A percentile compares a stretch with the other conserved stretches of the same genome.
These are phyloP conservation scores for Ustilago tritici DNA, from an alignment of 1,284 basidiomycete genomes.

Conservation along the genomic window DNA sequence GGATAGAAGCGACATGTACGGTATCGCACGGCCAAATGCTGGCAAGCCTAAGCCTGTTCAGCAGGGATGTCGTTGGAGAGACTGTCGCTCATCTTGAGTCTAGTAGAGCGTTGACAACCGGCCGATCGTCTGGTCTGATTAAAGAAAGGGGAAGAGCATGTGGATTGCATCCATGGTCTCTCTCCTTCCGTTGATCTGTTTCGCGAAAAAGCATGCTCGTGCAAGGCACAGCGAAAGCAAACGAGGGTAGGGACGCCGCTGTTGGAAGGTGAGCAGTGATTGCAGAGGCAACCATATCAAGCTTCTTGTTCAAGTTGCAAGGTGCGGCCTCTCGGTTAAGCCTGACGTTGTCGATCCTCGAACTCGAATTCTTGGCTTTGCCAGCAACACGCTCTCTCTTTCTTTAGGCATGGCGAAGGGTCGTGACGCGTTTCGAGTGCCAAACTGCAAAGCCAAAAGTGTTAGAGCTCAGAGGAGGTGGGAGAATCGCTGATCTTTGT, in stretches of 20 bases:
- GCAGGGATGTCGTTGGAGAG: too few species aligned
- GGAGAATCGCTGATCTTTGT: background rate
- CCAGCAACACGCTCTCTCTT: background rate
- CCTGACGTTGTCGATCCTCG: constrained; percentile 7
- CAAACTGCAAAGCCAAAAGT: background rate
- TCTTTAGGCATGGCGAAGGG: background rate
- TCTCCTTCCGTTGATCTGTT: too few species aligned
- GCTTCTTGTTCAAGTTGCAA: background rate
- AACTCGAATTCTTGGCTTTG: constrained; percentile 6
- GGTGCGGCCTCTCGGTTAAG: constrained; percentile 3
- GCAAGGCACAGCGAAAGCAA: background rate
- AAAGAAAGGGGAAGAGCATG: background rate
- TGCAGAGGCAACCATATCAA: background rate
- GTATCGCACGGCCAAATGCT: background rate
- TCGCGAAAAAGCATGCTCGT: too few species aligned
- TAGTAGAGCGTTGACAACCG: too few species aligned
- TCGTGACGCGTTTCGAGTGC: background rate
- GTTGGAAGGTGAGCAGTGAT: background rate
- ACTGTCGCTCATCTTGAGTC: too few species aligned
- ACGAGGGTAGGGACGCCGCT: too few species aligned
- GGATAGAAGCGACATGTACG: too few species aligned
- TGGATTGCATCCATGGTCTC: background rate
- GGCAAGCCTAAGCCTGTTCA: background rate
- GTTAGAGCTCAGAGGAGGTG: background rate
- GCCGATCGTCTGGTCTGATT: too few species aligned